A percentile compares a stretch with the other conserved stretches of the same genome.
These are phyloP conservation scores for Didymella lethalis DNA, from an alignment of 2,329 filamentous ascomycete genomes.

Conservation along the genomic window DNA sequence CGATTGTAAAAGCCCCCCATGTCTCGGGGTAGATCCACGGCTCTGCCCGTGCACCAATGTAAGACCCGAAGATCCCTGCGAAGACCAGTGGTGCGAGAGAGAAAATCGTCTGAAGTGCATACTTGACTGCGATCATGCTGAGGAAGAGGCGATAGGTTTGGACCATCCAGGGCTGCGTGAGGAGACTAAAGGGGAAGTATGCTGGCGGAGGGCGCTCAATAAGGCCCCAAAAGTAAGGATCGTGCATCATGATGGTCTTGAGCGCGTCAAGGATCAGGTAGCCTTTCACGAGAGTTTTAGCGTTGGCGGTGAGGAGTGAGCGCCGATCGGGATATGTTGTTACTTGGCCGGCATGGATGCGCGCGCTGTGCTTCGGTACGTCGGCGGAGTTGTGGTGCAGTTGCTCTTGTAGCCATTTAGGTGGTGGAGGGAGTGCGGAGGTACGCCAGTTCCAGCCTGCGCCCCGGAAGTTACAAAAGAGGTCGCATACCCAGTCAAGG, in stretches of 20 bases:
- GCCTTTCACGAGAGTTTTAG: constrained; percentile 57
- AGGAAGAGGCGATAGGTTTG: constrained; percentile 65
- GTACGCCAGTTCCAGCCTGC: constrained; percentile 68
- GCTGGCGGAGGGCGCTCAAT: constrained; percentile 52
- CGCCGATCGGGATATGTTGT: constrained; percentile 46
- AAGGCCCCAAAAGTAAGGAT: constrained; percentile 77
- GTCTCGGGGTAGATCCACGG: constrained; percentile 68
- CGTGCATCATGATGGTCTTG: constrained; percentile 73
- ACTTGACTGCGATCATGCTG: constrained; percentile 64
- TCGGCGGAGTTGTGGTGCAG: constrained; percentile 41
- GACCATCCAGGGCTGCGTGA: constrained; percentile 57
- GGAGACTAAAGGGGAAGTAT: constrained; percentile 55
- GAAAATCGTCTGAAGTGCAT: constrained; percentile 69
- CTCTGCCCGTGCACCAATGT: constrained; percentile 67
- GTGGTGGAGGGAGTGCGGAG: constrained; percentile 56
- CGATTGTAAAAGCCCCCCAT: constrained; percentile 61
- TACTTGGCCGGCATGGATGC: constrained; percentile 46
- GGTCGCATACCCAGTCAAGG: constrained; percentile 65
- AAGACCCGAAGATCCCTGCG: constrained; percentile 64
- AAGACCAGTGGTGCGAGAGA: constrained; percentile 68
- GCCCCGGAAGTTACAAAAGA: constrained; percentile 66
- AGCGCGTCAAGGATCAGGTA: constrained; percentile 76
- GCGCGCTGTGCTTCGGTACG: constrained; percentile 32
- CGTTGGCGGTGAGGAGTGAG: constrained; percentile 46
- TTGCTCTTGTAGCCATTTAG: constrained; percentile 51